Evolutionary conservation across 208 protist species (phyloP).

Genomic region (Borovskyia barvae): DNA sequence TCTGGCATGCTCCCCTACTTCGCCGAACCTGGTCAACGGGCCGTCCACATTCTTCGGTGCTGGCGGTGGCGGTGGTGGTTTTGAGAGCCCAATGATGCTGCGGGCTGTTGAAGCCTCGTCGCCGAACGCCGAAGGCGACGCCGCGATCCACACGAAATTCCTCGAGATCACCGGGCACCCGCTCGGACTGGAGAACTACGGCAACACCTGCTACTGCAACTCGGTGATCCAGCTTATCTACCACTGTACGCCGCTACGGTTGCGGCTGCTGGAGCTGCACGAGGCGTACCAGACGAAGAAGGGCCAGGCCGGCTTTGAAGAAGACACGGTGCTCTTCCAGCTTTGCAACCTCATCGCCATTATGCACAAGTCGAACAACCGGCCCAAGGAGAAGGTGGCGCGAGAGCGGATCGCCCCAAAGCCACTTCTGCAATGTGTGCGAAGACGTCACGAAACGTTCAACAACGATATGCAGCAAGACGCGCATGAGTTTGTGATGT

Average conservation of each 20-base stretch:
- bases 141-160: constrained; percentile 55
- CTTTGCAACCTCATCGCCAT: constrained; percentile 68
- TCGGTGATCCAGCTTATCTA: constrained; percentile 89
- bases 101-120: not conserved
- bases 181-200: constrained; percentile 88
- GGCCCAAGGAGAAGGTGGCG: constrained; percentile 29
- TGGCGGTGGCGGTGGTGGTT: constrained; percentile 3
- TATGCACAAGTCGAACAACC: constrained; percentile 89
- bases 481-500: constrained; percentile 90
- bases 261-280: constrained; percentile 72
- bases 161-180: constrained; percentile 75
- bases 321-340: constrained; percentile 57
- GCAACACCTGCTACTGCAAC: constrained; percentile 92
- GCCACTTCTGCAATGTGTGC: constrained; percentile 47
- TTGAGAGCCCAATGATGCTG: constrained; percentile 1
- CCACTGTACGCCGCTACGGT: constrained; percentile 82
- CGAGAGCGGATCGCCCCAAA: constrained; percentile 40
- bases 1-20: constrained; percentile 21
- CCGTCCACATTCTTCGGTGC: constrained; percentile 7
- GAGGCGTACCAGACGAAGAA: constrained; percentile 55
- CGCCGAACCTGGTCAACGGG: too few relatives aligned
- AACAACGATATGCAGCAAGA: constrained; percentile 86
- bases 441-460: constrained; percentile 61
- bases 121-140: not conserved
- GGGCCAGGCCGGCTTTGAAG: constrained; percentile 57